phyloP scores from a whole-genome alignment of 2,329 filamentous ascomycete genomes.

The Fusarium coicis region DNA sequence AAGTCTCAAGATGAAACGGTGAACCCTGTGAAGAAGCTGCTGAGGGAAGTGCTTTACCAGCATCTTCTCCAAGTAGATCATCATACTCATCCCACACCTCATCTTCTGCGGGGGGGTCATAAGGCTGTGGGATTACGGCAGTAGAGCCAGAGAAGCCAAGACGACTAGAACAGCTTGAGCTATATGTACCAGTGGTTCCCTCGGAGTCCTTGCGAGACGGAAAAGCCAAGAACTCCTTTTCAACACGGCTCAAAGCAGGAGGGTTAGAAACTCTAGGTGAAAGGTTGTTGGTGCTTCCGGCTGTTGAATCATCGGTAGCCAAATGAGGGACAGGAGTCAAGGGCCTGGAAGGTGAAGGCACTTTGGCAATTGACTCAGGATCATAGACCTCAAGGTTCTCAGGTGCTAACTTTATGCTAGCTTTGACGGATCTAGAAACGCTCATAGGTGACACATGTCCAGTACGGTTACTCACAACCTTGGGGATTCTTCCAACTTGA shows the following conservation, averaged over 20 bases:
- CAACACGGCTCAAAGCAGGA: conserved; percentile 41
- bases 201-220: conserved; percentile 78
- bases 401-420: conserved; percentile 56
- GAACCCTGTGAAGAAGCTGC: conserved; percentile 66
- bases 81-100: conserved; percentile 96
- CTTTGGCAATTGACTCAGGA: conserved; percentile 58
- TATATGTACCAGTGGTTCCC: conserved; percentile 55
- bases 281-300: conserved; percentile 47
- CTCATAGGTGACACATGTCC: conserved; percentile 78
- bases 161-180: conserved; percentile 73
- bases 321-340: conserved; percentile 53
- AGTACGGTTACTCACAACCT: conserved; percentile 76
- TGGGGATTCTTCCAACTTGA: conserved; percentile 87
- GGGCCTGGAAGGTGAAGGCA: conserved; percentile 57
- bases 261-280: conserved; percentile 47
- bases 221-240: conserved; percentile 78
- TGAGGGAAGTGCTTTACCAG: conserved; percentile 46
- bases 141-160: conserved; percentile 71
- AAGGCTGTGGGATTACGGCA: conserved; percentile 71
- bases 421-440: conserved; percentile 83
- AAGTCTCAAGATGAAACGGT: conserved; percentile 60
- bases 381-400: conserved; percentile 46
- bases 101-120: conserved; percentile 76
- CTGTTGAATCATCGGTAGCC: conserved; percentile 49
- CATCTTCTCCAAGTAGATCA: conserved; percentile 63